Base-by-base conservation (phyloP, 352 stramenopile genomes). In the Phytophthora ohioensis region DNA sequence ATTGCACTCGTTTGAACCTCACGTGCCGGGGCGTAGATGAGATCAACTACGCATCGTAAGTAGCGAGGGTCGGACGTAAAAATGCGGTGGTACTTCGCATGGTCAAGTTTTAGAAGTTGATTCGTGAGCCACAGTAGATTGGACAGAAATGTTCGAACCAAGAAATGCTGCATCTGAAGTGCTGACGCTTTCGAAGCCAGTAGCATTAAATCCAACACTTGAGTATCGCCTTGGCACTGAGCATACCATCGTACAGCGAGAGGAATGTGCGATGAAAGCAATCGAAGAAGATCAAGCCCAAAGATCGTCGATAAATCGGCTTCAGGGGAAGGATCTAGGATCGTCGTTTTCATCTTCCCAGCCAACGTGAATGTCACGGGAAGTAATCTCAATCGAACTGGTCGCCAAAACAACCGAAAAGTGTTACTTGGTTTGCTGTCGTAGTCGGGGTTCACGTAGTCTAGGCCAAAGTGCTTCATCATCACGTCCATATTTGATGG, bases 1-100 rank as follows among this genome's bases (percentile, higher is more conserved):
- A 82, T 74, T 4, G 63, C 72, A 51, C 48, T 41, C 11, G 64
- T 57, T 57, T 80, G 75, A 8, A 73, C 55, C 42, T 64, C 57
- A n/a, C 61, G 46, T 6, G 65, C 64, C 6, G 73, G 54, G 6
- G 57, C 53, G 35, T 76, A 80, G 17, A 73, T 64, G 10, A 75
- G 59, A 15, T 66, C 56, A 17, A 80, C 52, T 27, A 78, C 38
- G 35, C 59, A 73, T 13, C 70, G 41, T 30, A 82, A 48, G 34
- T 78, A 63, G 43, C 75, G 68, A 21, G 63, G 55, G 48, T 75
- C 64, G 1, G 51, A 49, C 9, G 15, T 5, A 53, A 75, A 75
- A 51, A 72, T 55, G 38, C 55, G 15, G 12, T 56, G 43, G 60
- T 57, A 71, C 64, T 59, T 35, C 5, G 46, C 31, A 36, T 30